Conservation (phyloP, 1,139 yeast species). For the Hyphopichia burtonii region DNA sequence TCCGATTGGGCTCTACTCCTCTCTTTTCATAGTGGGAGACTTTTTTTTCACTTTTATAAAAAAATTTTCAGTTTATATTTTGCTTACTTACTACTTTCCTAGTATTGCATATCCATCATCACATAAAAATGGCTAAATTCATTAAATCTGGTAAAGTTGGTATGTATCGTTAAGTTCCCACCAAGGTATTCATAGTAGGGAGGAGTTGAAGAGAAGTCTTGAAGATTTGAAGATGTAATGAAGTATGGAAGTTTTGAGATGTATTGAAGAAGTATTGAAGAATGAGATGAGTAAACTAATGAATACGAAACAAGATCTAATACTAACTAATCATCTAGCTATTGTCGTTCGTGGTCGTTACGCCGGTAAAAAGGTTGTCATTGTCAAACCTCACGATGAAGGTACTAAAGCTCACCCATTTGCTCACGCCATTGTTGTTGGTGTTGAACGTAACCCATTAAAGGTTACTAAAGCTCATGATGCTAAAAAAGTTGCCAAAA, state of each 20-base stretch:
- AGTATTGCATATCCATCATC: conserved; percentile 13
- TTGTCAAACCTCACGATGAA: conserved; percentile 97
- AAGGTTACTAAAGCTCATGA: conserved; percentile 95
- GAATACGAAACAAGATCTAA: not conserved
- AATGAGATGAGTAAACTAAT: not conserved
- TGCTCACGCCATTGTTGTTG: conserved; percentile 99
- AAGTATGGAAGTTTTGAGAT: no score
- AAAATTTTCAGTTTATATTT: conserved; percentile 8
- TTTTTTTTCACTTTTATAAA: not conserved
- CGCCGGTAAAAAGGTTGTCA: conserved; percentile 99
- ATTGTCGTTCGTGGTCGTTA: conserved; percentile 99
- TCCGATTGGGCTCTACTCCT: not conserved
- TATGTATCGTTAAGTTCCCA: conserved; percentile 54
- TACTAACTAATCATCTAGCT: conserved; percentile 47
- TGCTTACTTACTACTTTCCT: conserved; percentile 4
- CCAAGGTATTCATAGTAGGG: no score
- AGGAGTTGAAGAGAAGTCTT: no score
- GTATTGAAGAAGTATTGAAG: no score
- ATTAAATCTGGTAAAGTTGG: conserved; percentile 99
- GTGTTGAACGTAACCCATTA: conserved; percentile 98
- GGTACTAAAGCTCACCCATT: conserved; percentile 99
- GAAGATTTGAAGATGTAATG: no score
- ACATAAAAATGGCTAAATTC: conserved; percentile 83
- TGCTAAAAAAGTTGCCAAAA: conserved; percentile 95
- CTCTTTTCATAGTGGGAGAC: not conserved